phyloP scores from a whole-genome alignment of 2,329 filamentous ascomycete genomes.

The Trichoderma brevicompactum region DNA sequence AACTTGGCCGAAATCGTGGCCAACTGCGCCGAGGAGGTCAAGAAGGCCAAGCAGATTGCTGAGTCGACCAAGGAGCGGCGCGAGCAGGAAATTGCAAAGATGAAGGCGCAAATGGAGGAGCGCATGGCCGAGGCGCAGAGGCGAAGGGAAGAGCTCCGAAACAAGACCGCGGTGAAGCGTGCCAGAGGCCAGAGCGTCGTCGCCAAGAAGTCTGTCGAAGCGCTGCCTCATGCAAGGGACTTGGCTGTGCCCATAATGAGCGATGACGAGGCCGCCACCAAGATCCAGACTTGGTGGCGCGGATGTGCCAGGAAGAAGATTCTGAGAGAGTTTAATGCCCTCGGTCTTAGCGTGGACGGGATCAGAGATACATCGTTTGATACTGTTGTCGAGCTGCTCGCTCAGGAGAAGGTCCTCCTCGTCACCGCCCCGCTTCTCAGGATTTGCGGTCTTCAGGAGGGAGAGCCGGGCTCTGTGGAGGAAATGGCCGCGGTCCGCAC shows the following conservation, averaged over 20 bases:
- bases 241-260: slow-evolving; percentile 52
- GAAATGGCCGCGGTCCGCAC: slow-evolving; percentile 74
- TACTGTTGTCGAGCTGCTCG: slow-evolving; percentile 70
- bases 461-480: slow-evolving; percentile 63
- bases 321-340: slow-evolving; percentile 66
- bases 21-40: slow-evolving; percentile 80
- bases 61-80: slow-evolving; percentile 81
- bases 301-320: slow-evolving; percentile 59
- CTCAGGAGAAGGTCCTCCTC: slow-evolving; percentile 67
- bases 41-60: slow-evolving; percentile 80
- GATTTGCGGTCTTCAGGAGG: slow-evolving; percentile 71
- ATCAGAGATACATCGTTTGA: slow-evolving; percentile 75
- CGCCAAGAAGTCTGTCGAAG: slow-evolving; percentile 54
- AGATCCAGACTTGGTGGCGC: slow-evolving; percentile 74
- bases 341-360: slow-evolving; percentile 71
- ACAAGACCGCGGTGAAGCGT: slow-evolving; percentile 57
- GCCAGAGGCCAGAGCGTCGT: slow-evolving; percentile 58
- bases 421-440: slow-evolving; percentile 69
- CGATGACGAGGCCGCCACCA: slow-evolving; percentile 64
- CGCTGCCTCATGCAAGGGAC: slow-evolving; percentile 56
- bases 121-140: slow-evolving; percentile 76
- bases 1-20: slow-evolving; percentile 82
- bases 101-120: slow-evolving; percentile 77
- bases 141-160: slow-evolving; percentile 67
- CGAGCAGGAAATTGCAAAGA: slow-evolving; percentile 71